Base-by-base conservation (phyloP, 768 basidiomycete species). In the Pholiota microspora region DNA sequence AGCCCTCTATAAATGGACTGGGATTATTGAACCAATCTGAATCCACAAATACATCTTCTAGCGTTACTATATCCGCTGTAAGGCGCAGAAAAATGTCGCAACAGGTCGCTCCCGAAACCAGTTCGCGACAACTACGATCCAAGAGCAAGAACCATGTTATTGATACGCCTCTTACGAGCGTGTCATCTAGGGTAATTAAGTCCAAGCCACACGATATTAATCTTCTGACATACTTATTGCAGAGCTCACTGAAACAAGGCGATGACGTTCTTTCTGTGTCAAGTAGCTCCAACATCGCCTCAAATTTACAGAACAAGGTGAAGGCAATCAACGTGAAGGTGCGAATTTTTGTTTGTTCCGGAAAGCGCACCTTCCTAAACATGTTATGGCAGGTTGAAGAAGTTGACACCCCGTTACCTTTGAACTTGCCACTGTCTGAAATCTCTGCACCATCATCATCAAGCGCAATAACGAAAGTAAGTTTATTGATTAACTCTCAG, bases 51-150 rank as follows among this genome's bases (percentile, higher is more conserved):
- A 62, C 69, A n/a, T 50, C 60, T 25, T 54, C 60, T n/a, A 60
- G 55, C 50, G 67, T 71, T n/a, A 70, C 66, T 6, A 64, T 74
- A 44, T 73, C 73, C 23, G 70, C 72, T 12, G 58, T 69, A 25
- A 74, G 72, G 55, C 71, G 76, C 60, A 75, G 73, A 63, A 72
- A 71, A 48, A 55, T 63, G 12, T 60, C 65, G 16, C 70, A 67
- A 38, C 64, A 63, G 15, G 51, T 54, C 27, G 53, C 58, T 38
- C 68, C 65, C 7, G 72, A 75, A 56, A 62, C 71, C 24, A 75
- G 71, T 55, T 74, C 73, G 6, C 71, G 78, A 23, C 73, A 77
- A 57, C 59, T 80, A 36, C 73, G 80, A 31, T 79, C 80, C n/a
- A 64, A 62, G 50, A 72, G 77, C 56, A 71, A 70, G 57, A 80